Evolutionary conservation across 345 rosid species (phyloP).

Genomic region (Zanthoxylum bungeanum): DNA sequence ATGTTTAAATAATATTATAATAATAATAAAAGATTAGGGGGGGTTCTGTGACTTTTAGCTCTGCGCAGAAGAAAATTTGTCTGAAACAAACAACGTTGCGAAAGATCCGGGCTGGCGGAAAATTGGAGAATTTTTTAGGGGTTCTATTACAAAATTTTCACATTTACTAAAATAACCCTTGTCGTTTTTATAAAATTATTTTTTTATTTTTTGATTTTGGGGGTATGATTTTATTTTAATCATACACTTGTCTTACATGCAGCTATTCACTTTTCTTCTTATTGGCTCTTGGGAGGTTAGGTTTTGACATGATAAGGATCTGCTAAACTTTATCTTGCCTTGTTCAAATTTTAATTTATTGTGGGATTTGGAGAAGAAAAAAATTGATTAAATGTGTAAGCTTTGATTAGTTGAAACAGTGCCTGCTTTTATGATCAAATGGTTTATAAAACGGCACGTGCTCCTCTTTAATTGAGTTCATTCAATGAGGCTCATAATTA

Average conservation of each 20-base stretch:
- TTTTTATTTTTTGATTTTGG: no score
- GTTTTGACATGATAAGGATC: conserved; percentile 2
- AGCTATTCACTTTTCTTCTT: conserved; percentile 30
- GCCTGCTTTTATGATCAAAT: no score
- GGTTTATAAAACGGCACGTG: no score
- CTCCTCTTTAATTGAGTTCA: no score
- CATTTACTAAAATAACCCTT: conserved; percentile 15
- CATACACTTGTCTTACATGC: conserved; percentile 60
- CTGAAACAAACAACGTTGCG: conserved; percentile 64
- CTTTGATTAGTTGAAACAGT: no score
- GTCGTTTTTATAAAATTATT: no score
- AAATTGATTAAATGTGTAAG: no score
- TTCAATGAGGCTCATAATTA: no score
- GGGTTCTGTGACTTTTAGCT: conserved; percentile 37
- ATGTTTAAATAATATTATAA: not conserved
- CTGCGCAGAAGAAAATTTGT: conserved; percentile 51
- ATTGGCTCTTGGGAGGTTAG: conserved; percentile 13
- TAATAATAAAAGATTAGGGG: conserved; percentile 2
- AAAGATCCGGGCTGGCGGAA: conserved; percentile 57
- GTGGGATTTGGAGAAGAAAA: not conserved
- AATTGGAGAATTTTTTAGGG: conserved; percentile 22
- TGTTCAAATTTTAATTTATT: no score
- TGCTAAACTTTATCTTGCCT: not conserved
- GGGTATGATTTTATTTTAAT: conserved; percentile 2
- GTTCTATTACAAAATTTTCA: not conserved